Conservation (phyloP, 495 filamentous ascomycete species). For the Lindgomyces ingoldianus region DNA sequence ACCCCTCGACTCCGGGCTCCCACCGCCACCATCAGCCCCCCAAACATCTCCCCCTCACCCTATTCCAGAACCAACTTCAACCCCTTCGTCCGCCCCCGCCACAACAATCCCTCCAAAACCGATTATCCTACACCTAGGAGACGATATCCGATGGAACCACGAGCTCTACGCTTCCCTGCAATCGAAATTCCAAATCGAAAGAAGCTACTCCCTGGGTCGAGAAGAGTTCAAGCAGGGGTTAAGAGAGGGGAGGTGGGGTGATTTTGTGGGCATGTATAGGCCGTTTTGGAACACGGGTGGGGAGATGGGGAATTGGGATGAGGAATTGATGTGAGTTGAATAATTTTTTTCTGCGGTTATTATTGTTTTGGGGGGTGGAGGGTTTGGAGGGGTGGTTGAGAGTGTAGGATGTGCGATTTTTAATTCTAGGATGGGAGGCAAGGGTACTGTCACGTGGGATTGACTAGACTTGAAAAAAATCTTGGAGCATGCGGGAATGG, state of each 20-base stretch:
- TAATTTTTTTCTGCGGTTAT: not conserved
- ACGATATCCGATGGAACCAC: conserved; percentile 45
- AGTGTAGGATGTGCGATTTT: too few relatives aligned
- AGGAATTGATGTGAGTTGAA: conserved; percentile 58
- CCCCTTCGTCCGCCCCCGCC: not conserved
- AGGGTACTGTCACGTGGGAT: too few relatives aligned
- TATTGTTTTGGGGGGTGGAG: not conserved
- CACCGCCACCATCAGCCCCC: conserved; percentile 8
- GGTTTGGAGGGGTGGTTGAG: not conserved
- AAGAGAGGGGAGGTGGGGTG: conserved; percentile 64
- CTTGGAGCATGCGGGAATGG: too few relatives aligned
- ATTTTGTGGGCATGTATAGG: conserved; percentile 72
- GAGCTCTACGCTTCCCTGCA: conserved; percentile 38
- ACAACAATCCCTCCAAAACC: conserved; percentile 25
- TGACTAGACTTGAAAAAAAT: too few relatives aligned
- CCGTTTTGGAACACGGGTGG: conserved; percentile 79
- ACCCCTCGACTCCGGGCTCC: conserved; percentile 23
- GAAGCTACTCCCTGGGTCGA: conserved; percentile 53
- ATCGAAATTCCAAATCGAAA: conserved; percentile 36
- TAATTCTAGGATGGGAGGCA: too few relatives aligned
- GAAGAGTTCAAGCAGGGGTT: conserved; percentile 64
- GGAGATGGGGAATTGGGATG: conserved; percentile 78
- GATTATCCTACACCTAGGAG: conserved; percentile 41
- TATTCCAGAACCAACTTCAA: not conserved
- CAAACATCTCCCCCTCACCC: not conserved